Evolutionary conservation across 805 yeast species (phyloP), one percentile per base, ranked within the genome.

Genomic region (Kurtzmaniella fragi): DNA sequence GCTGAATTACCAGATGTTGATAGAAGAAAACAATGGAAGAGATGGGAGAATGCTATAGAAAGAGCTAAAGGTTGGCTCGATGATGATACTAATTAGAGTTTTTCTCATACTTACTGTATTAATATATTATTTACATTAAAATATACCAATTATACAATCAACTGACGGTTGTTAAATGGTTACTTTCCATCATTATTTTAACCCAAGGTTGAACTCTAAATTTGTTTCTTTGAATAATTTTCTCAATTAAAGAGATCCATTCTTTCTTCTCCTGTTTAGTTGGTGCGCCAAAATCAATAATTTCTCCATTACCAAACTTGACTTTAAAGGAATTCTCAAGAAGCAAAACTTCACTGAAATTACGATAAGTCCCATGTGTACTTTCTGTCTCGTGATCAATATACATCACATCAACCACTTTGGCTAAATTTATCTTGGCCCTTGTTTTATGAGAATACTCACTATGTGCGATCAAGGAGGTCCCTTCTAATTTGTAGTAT

Each of bases 31-130:
- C 63, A 63, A 49, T 84, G 91, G 85, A 67, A 66, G 37, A 65
- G 82, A 47, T 90, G 98, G 98, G 86, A 85, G 55, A 73, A 77
- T 33, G 98, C 95, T 2, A 78, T 90, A 15, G 80, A 77, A 52
- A 75, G 95, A 52, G 83, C 95, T 25, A 74, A 65, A 45, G 90
- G 88, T 33, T 90, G 98, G 98, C 67, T 84, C 43, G 70, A 67
- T 36, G 72, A 67, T 17, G 48, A 40, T 12, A 28, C 5, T 12
- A 41, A 43, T 3, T 42, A 36, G 28, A 26, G 17, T n/a, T 16
- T n/a, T 9, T 30, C 32, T 9, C 8, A 11, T 31, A 13, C 5
- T 13, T 17, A 17, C 27, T 31, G 25, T 20, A 20, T 20, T 20
- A 20, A 20, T 20, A 20, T 16, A 37, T 15, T 25, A 13, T 30